Evolutionary conservation across 2,329 filamentous ascomycete genomes (phyloP).

Genomic region (Colletotrichum brevisporum): DNA sequence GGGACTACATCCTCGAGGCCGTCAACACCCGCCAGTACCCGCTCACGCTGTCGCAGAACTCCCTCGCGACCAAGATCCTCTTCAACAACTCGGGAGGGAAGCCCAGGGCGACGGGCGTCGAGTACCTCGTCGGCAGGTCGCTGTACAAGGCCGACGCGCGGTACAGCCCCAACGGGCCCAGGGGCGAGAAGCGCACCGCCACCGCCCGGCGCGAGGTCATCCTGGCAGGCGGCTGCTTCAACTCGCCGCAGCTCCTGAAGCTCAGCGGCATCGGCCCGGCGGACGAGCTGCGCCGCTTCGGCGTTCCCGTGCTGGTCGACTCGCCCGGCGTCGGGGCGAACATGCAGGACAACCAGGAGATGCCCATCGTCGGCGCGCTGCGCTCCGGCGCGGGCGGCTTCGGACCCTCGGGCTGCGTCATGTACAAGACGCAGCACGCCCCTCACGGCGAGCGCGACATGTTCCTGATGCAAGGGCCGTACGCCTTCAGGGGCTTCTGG

Average conservation of each 20-base stretch:
- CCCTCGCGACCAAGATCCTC: conserved; percentile 35
- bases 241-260: conserved; percentile 66
- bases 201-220: conserved; percentile 61
- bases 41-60: conserved; percentile 29
- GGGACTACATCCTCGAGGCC: conserved; percentile 45
- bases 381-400: conserved; percentile 40
- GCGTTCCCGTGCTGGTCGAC: conserved; percentile 60
- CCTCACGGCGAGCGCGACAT: conserved; percentile 63
- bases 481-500: conserved; percentile 69
- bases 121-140: conserved; percentile 42
- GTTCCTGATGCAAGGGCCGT: conserved; percentile 67
- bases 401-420: conserved; percentile 48
- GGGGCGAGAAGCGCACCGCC: conserved; percentile 40
- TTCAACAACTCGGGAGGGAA: conserved; percentile 18
- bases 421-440: conserved; percentile 42
- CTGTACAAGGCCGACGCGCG: conserved; percentile 42
- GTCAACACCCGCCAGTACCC: conserved; percentile 23
- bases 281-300: conserved; percentile 56
- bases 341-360: conserved; percentile 61
- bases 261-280: conserved; percentile 64
- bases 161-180: conserved; percentile 42
- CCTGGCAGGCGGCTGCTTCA: conserved; percentile 63
- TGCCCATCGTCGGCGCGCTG: conserved; percentile 48
- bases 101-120: neutral
- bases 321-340: conserved; percentile 65